Percentiles rank a stretch among this genome's conserved stretches.
These are phyloP conservation scores for Fusarium palustre DNA, from an alignment of 2,329 filamentous ascomycete genomes.

Conservation along the genomic window DNA sequence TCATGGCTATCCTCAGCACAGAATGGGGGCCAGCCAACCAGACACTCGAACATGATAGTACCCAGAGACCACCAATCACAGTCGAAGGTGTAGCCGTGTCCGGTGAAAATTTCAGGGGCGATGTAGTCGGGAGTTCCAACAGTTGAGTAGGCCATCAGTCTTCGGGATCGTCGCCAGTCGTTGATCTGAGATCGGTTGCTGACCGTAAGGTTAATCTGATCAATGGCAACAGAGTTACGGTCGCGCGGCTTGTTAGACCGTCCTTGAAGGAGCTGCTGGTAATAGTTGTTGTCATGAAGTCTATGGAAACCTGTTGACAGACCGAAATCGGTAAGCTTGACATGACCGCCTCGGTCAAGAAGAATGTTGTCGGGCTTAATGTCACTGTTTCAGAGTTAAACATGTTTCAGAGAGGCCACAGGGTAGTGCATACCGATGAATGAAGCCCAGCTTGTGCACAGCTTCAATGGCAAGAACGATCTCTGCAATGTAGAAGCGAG, in stretches of 20 bases:
- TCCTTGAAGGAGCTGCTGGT: conserved; percentile 92
- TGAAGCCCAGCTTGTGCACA: conserved; percentile 97
- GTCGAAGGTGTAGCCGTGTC: conserved; percentile 94
- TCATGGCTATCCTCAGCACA: conserved; percentile 98
- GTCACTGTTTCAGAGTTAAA: conserved; percentile 70
- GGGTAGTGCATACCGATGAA: conserved; percentile 82
- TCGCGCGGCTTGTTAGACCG: conserved; percentile 79
- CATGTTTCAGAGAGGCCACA: not conserved
- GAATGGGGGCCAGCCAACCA: conserved; percentile 98
- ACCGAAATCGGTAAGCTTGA: conserved; percentile 98
- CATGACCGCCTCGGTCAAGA: conserved; percentile 92
- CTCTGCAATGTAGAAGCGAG: conserved; percentile 98
- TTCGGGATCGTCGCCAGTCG: conserved; percentile 95
- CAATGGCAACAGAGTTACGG: conserved; percentile 92
- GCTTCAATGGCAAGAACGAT: conserved; percentile 98
- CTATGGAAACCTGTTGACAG: conserved; percentile 98
- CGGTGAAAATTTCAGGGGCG: conserved; percentile 96
- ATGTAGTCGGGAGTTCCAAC: conserved; percentile 99
- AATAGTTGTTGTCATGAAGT: conserved; percentile 97
- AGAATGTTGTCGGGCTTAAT: conserved; percentile 99
- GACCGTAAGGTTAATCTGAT: conserved; percentile 98
- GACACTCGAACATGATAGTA: conserved; percentile 99
- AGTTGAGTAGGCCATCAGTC: conserved; percentile 97
- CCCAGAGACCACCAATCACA: conserved; percentile 99
- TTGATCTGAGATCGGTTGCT: conserved; percentile 98